Base-by-base conservation (phyloP, 176 grass and related monocot genomes). In the Oryza meyeriana region DNA sequence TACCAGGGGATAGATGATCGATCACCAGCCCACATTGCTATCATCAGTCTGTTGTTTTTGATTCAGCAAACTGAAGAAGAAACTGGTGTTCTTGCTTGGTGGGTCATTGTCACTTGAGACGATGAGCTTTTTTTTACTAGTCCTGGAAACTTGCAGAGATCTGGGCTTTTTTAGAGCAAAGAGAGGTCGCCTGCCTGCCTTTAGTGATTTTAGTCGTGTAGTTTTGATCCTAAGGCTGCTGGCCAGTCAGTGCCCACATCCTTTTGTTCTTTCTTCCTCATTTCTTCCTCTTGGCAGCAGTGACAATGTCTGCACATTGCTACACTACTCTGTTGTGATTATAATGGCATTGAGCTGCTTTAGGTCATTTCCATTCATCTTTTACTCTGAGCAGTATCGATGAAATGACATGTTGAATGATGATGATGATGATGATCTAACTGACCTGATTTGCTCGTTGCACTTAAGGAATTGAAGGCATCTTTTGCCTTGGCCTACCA, bases 211-310 rank as follows among this genome's bases (percentile, higher is more conserved):
- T 66, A 70, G 64, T 85, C 76, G 61, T 83, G 79, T 86, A 79
- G 79, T 90, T 90, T 82, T 82, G 79, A 90, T 90, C 79, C 79
- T 50, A 58, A 90, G 88, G 88, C 79, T 83, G 88, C 83, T 77
- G 72, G 77, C 78, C 71, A 59, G 75, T 38, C 71, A 59, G 75
- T 38, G 61, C 74, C 74, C 74, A 77, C 67, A 25, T 42, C 78
- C 34, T 38, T 84, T 66, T 75, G 44, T 18, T 50, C 39, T 58
- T 64, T 63, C 20, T 42, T 26, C 17, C 55, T 10, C 29, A 4
- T 10, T 55, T 38, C n/a, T 36, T 79, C 31, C 50, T 25, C n/a
- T 34, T 85, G 41, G 83, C 76, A 85, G 76, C 88, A 86, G 79
- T 78, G 84, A 78, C 84, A 61, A 80, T 89, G 88, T 90, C 84